phyloP scores from a whole-genome alignment of 345 rosid genomes.

The Moringa oleifera region DNA sequence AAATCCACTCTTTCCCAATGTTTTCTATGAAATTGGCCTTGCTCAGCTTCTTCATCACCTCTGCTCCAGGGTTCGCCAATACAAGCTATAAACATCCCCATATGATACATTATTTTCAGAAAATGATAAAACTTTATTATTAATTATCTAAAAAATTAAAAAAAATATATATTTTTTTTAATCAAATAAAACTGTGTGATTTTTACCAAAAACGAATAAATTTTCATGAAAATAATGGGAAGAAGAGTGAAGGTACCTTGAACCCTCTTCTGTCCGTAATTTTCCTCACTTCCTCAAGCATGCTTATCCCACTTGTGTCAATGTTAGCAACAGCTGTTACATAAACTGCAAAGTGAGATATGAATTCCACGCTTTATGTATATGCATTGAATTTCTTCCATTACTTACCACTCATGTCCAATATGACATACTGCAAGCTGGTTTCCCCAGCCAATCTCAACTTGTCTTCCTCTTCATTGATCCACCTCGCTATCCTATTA shows the following conservation, averaged over 20 bases:
- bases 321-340: constrained; percentile 77
- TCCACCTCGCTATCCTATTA: constrained; percentile 81
- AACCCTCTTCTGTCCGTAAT: constrained; percentile 49
- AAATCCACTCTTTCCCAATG: constrained; percentile 77
- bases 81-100: constrained; percentile 50
- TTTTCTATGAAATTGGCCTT: constrained; percentile 58
- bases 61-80: constrained; percentile 86
- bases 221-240: neutral
- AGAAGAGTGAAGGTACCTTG: constrained; percentile 32
- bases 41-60: constrained; percentile 83
- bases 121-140: too few species aligned
- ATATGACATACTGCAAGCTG: constrained; percentile 58
- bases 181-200: too few species aligned
- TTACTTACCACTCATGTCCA: constrained; percentile 58
- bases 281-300: constrained; percentile 80
- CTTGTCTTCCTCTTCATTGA: constrained; percentile 70
- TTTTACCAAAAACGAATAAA: too few species aligned
- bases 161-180: too few species aligned
- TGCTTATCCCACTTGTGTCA: constrained; percentile 94
- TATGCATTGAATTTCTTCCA: neutral
- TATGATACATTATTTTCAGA: too few species aligned
- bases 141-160: too few species aligned
- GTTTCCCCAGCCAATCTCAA: constrained; percentile 44
- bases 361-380: neutral
- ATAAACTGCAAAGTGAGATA: neutral